phyloP scores from a whole-genome alignment of 306 rosid species.

The Gillenia trifoliata region DNA sequence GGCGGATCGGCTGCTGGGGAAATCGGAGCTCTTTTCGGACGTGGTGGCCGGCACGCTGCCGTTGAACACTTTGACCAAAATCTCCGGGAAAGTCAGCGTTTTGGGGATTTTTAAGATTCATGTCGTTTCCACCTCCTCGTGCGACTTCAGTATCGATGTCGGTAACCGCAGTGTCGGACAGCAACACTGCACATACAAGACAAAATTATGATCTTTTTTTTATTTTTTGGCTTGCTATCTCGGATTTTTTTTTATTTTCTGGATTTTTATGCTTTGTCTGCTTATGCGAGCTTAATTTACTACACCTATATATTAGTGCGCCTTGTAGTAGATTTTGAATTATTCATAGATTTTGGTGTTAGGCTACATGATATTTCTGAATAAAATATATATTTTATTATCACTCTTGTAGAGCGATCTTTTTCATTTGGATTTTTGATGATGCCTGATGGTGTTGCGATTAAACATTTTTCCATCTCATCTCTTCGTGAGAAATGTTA shows the following conservation, averaged over 20 bases:
- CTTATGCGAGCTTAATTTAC: background rate
- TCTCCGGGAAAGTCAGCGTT: slow-evolving; percentile 37
- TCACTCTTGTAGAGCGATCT: too few species aligned
- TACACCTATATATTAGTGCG: too few species aligned
- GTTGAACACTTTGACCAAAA: slow-evolving; percentile 25
- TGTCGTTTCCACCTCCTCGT: slow-evolving; percentile 32
- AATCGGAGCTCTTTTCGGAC: slow-evolving; percentile 29
- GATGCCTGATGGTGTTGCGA: too few species aligned
- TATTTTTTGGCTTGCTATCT: background rate
- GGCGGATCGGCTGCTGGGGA: slow-evolving; percentile 48
- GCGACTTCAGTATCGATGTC: slow-evolving; percentile 40
- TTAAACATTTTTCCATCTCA: too few species aligned
- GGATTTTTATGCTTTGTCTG: background rate
- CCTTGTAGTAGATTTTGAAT: background rate
- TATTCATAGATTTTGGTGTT: too few species aligned
- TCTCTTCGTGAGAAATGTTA: too few species aligned
- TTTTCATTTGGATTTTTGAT: too few species aligned
- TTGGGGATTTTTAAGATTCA: slow-evolving; percentile 42
- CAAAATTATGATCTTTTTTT: slow-evolving; percentile 24
- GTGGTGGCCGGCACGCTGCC: slow-evolving; percentile 33
- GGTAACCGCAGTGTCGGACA: slow-evolving; percentile 11
- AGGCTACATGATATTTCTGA: background rate
- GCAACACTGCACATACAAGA: slow-evolving; percentile 32
- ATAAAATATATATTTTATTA: too few species aligned
- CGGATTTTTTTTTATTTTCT: background rate